Evolutionary conservation across 768 basidiomycete genomes (phyloP), one percentile per base, ranked within the genome.

Genomic region (Gautieria morchelliformis): DNA sequence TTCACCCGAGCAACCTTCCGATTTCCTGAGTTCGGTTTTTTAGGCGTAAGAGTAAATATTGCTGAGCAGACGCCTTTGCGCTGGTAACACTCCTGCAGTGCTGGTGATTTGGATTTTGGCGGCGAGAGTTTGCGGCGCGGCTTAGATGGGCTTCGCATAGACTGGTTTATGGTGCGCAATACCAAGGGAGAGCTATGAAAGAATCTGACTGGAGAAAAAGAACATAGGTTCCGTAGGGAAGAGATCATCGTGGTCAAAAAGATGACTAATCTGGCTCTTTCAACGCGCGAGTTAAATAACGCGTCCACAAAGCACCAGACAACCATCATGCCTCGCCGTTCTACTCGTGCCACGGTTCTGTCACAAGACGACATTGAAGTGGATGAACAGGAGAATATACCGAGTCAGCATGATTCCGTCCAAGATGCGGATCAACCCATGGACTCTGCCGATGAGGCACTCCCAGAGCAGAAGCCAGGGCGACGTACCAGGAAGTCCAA

Each of bases 1-100:
- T 95, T 95, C 63, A 99, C 85, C 64, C 90, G 80, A 45, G 93
- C 93, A 57, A 98, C 91, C 74, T 97, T 98, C 60, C 96, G 90
- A 67, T 96, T 93, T 39, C 94, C 94, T 11, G 95, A 98, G 71
- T 99, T 99, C 61, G 96, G 96, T 68, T 99, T 99, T 77, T 93
- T 96, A 22, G 96, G 96, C 64, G 84, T 89, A 62, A 80, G 81
- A 53, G 84, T 89, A 63, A 84, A 82, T 41, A 92, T 77, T 61
- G 84, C 82, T 41, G 86, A 82, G 69, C 90, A 90, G 59, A 99
- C 93, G 48, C 90, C 96, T 67, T 96, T 96, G 65, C 83, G 82
- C 73, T 97, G 94, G 7, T 88, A 89, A 65, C 81, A 85, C 24
- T 69, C 75, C 53, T 87, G 74, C 17, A 99, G 80, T 10, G 94